Conservation (phyloP, 345 rosid genomes). For the Rhodamnia argentea region DNA sequence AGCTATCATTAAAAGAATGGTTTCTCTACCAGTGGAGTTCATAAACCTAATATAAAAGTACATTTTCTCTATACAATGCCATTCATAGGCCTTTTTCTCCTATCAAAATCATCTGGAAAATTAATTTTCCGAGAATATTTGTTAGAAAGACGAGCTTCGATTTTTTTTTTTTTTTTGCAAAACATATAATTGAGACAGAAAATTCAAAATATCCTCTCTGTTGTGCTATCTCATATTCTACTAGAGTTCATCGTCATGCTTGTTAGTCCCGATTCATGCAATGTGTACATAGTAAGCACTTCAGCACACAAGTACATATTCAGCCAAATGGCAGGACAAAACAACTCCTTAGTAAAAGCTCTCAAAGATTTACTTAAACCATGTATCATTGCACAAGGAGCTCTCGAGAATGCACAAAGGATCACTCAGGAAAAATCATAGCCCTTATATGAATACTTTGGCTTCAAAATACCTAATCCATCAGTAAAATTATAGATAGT, state of each 20-base stretch:
- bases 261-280: neutral
- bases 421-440: neutral
- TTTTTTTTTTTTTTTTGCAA: neutral
- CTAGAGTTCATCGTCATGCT: neutral
- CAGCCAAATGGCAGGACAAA: neutral
- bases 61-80: neutral
- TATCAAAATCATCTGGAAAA: neutral
- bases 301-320: neutral
- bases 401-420: neutral
- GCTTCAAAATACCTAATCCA: neutral
- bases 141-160: neutral
- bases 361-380: neutral
- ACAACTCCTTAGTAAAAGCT: neutral
- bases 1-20: neutral
- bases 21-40: too few species aligned
- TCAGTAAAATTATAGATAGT: neutral
- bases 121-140: neutral
- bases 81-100: neutral
- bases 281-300: neutral
- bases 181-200: neutral
- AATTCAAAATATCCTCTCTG: neutral
- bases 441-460: neutral
- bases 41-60: too few species aligned
- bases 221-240: neutral
- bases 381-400: neutral